phyloP scores from a whole-genome alignment of 768 basidiomycete genomes.

The Trichaptum fuscoviolaceum region DNA sequence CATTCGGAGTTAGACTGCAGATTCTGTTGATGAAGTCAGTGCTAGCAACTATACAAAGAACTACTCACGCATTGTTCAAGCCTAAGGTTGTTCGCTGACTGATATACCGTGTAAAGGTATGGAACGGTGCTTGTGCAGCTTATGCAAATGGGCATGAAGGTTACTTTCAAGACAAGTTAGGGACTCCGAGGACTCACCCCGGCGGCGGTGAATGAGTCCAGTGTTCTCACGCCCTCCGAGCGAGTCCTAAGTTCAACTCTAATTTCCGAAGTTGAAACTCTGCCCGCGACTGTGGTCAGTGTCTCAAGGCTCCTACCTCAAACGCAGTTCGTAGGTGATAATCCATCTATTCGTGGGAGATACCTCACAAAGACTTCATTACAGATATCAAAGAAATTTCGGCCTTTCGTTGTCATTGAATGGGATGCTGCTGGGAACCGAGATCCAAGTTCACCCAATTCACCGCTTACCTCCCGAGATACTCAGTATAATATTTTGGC shows the following conservation, averaged over 20 bases:
- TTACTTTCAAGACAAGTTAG: too few species aligned
- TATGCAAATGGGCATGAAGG: constrained; percentile 73
- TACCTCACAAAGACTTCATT: neutral
- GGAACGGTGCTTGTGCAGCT: constrained; percentile 60
- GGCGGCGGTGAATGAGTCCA: too few species aligned
- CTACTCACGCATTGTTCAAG: constrained; percentile 77
- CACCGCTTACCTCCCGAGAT: neutral
- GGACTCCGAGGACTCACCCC: too few species aligned
- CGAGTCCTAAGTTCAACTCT: too few species aligned
- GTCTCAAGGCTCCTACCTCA: neutral
- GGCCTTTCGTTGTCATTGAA: neutral
- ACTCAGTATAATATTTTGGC: neutral
- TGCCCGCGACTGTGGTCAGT: neutral
- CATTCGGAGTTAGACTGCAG: constrained; percentile 44
- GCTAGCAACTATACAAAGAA: constrained; percentile 5
- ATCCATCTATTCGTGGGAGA: neutral
- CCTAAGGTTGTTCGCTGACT: constrained; percentile 70
- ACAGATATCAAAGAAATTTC: neutral
- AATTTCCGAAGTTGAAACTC: neutral
- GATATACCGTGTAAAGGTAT: constrained; percentile 78
- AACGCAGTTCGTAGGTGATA: neutral
- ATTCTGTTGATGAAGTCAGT: constrained; percentile 9
- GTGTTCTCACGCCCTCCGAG: neutral
- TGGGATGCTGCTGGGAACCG: neutral
- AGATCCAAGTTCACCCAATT: neutral